Base-by-base conservation (phyloP, 179 eudicot genomes). In the Patellifolia procumbens region DNA sequence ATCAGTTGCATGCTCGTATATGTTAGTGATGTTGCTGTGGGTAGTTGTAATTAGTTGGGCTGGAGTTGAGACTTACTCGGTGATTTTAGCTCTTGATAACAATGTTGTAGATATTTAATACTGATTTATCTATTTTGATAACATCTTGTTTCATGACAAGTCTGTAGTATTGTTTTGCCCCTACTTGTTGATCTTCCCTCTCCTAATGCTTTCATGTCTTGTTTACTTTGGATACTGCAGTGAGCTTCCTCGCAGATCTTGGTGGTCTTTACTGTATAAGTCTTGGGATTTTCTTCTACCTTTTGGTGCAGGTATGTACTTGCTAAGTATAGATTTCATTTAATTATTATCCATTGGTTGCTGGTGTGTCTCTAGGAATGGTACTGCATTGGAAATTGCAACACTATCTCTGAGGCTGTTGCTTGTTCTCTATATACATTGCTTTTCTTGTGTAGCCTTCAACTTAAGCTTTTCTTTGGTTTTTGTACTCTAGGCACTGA, bases 181-280 rank as follows among this genome's bases (percentile, higher is more conserved):
- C 26, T 67, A n/a, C 45, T 66, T 70, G 45, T 37, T 29, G 65
- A 68, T 22, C 42, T 39, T n/a, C 17, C 42, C 20, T 20, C 37
- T 17, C 5, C 34, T 5, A 51, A 43, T 73, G 48, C 71, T 78
- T 52, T 86, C 70, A 78, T 76, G 77, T 75, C 74, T 70, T 64
- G 64, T 78, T 77, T 76, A 82, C 79, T 84, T 77, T 76, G 86
- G 80, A 80, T 80, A 81, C 68, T 88, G 97, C 95, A 92, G 98
- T 94, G 86, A 81, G 96, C 90, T 94, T 94, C 76, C 97, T 94
- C 71, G 98, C 97, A 17, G 91, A 94, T 83, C 82, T 94, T 70
- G 97, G 97, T 80, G 98, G 97, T 83, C 92, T 94, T 70, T 92
- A 86, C 75, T 92, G 98, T 87, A 73, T 91, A 61, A 89, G 98